Base-by-base conservation (phyloP, 441 rosid genomes). In the Gossypium schwendimanii region DNA sequence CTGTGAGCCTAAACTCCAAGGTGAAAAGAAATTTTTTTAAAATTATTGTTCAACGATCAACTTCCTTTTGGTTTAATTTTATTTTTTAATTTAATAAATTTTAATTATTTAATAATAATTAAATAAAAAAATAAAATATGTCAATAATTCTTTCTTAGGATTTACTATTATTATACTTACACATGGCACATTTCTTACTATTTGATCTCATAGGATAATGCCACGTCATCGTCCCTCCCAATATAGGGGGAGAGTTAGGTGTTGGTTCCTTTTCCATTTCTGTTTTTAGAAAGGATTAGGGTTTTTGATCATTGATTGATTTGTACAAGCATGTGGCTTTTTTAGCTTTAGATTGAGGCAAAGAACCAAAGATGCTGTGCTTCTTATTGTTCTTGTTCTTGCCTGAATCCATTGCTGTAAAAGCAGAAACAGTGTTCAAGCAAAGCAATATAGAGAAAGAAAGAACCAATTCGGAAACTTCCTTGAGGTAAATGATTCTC, bases 381-480 rank as follows among this genome's bases (percentile, higher is more conserved):
- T 71, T 58, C 1, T 71, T 63, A 2, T 73, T 60, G 69, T 52
- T 52, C 21, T 50, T 50, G 21, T 58, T 69, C 52, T 45, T 45
- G 72, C 68, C 28, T 47, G 39, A n/a, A 7, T 14, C 39, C 55
- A n/a, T 12, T 58, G 73, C 31, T 17, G 52, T 59, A 69, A 59
- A 17, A 12, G 58, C 24, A 76, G 64, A 70, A 23, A 31, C 69
- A 66, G 75, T 23, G 57, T 55, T 64, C 75, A 58, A 65, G 44
- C 75, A 70, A 77, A 73, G 69, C 72, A 58, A 44, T 73, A 78
- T 75, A 63, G 76, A 73, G 75, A 59, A 55, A 55, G 5, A 24
- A 55, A 57, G 17, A 57, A 11, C 33, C 62, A 21, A 65, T 11
- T 49, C 18, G 59, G 72, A 44, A 45, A 23, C 21, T 65, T 41